Conservation (phyloP, 2,329 filamentous ascomycete genomes). For the Phialophora tarda region DNA sequence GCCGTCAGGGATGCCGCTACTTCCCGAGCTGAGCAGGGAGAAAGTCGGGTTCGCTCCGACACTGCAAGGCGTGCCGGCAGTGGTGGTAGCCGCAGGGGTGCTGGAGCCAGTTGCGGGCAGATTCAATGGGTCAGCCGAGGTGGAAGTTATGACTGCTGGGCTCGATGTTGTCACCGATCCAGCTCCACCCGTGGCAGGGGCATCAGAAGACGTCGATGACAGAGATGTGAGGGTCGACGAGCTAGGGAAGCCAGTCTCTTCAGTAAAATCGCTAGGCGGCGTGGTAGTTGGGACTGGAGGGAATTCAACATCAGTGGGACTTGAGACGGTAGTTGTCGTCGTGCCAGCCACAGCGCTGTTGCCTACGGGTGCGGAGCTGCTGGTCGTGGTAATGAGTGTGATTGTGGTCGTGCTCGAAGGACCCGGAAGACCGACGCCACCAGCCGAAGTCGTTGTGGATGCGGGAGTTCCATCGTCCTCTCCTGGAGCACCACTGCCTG, state of each 20-base stretch:
- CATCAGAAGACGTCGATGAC: too few species aligned
- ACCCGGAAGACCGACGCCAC: not conserved
- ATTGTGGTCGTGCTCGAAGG: not conserved
- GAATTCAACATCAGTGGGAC: not conserved
- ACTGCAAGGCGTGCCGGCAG: slow-evolving; percentile 8
- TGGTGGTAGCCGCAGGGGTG: not conserved
- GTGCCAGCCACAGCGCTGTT: not conserved
- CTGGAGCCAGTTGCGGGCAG: not conserved
- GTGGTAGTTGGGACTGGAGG: not conserved
- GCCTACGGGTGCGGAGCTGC: not conserved
- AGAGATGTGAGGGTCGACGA: too few species aligned
- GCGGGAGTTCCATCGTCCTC: not conserved
- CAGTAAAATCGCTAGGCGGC: not conserved
- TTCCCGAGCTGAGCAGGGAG: slow-evolving; percentile 13
- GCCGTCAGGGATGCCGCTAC: slow-evolving; percentile 6
- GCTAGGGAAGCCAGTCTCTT: not conserved
- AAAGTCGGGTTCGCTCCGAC: slow-evolving; percentile 16
- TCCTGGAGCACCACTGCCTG: not conserved
- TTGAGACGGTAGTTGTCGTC: not conserved
- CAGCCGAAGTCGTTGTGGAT: not conserved
- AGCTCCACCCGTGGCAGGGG: too few species aligned
- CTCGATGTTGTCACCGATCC: not conserved
- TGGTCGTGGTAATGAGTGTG: not conserved
- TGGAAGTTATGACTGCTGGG: not conserved
- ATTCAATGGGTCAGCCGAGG: not conserved